Percentiles rank a stretch among this genome's conserved stretches.
phyloP scores from a whole-genome alignment of 2,329 filamentous ascomycete species.

The Madurella fahalii region DNA sequence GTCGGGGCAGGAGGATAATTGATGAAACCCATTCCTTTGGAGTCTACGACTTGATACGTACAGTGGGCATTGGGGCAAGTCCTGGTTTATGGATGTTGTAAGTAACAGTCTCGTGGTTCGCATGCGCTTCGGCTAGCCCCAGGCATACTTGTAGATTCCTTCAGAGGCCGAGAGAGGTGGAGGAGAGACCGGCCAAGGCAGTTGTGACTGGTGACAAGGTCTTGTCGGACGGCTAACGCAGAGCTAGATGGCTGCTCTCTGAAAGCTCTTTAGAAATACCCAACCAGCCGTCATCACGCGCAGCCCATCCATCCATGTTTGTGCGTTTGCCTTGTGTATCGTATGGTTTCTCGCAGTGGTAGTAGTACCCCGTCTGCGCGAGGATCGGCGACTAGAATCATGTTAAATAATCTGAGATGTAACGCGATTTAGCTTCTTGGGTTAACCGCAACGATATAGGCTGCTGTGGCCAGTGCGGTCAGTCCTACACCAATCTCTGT shows the following conservation, averaged over 20 bases:
- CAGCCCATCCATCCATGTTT: conserved; percentile 40
- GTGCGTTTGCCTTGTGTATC: conserved; percentile 45
- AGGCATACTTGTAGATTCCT: conserved; percentile 77
- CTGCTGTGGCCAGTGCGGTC: conserved; percentile 78
- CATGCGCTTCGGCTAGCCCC: conserved; percentile 51
- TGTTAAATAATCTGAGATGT: too few species aligned
- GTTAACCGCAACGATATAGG: conserved; percentile 77
- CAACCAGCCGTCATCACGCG: conserved; percentile 45
- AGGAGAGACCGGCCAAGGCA: conserved; percentile 70
- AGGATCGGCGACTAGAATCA: too few species aligned
- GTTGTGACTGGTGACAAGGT: conserved; percentile 80
- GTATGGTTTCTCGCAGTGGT: conserved; percentile 53
- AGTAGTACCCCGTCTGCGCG: conserved; percentile 72
- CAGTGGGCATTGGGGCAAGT: conserved; percentile 66
- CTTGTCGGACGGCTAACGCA: conserved; percentile 57
- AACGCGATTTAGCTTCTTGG: too few species aligned
- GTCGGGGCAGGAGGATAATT: conserved; percentile 59
- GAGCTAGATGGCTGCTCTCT: conserved; percentile 6
- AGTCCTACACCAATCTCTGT: conserved; percentile 75
- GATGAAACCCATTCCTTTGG: conserved; percentile 53
- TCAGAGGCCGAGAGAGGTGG: conserved; percentile 72
- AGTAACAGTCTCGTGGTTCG: not conserved
- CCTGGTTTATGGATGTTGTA: conserved; percentile 47
- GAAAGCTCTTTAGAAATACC: not conserved
- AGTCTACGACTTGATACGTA: conserved; percentile 62